Evolutionary conservation across 495 filamentous ascomycete genomes (phyloP).

Genomic region (Daldinia vernicosa): DNA sequence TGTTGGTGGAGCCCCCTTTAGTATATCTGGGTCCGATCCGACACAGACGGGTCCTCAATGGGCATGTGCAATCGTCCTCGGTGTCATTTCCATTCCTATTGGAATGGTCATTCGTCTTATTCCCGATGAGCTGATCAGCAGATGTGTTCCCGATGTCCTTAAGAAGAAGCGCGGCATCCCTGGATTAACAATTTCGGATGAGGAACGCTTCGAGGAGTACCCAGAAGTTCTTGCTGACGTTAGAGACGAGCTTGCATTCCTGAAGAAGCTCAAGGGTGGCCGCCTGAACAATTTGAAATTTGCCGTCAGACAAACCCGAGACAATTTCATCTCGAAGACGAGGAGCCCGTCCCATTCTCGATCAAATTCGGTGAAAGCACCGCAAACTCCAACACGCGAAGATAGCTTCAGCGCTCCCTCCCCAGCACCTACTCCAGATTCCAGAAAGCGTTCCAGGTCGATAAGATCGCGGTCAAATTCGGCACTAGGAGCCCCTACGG

Average conservation of each 20-base stretch:
- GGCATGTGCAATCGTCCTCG: constrained; percentile 77
- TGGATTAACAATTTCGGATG: constrained; percentile 73
- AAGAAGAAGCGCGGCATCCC: constrained; percentile 66
- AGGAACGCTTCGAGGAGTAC: constrained; percentile 74
- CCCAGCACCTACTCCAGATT: constrained; percentile 73
- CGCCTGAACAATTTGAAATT: constrained; percentile 88
- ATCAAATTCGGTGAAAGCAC: constrained; percentile 66
- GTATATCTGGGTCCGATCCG: constrained; percentile 59
- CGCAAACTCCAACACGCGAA: constrained; percentile 73
- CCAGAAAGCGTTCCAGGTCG: constrained; percentile 70
- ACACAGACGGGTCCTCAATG: constrained; percentile 72
- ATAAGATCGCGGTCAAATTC: constrained; percentile 88
- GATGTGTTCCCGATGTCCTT: constrained; percentile 73
- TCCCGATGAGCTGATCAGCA: constrained; percentile 64
- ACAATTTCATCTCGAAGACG: constrained; percentile 74
- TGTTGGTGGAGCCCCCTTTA: constrained; percentile 77
- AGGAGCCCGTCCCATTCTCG: constrained; percentile 79
- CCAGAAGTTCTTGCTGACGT: constrained; percentile 78
- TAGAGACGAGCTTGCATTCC: constrained; percentile 81
- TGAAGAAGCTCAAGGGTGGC: constrained; percentile 91
- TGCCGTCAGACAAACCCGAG: constrained; percentile 78
- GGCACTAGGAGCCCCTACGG: constrained; percentile 80
- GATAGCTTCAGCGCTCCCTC: constrained; percentile 60
- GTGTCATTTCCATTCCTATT: constrained; percentile 75
- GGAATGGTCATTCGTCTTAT: constrained; percentile 74